Percentiles rank a stretch among this genome's conserved stretches.
phyloP scores from a whole-genome alignment of 148 eudicot genomes.

The Talinum fruticosum region DNA sequence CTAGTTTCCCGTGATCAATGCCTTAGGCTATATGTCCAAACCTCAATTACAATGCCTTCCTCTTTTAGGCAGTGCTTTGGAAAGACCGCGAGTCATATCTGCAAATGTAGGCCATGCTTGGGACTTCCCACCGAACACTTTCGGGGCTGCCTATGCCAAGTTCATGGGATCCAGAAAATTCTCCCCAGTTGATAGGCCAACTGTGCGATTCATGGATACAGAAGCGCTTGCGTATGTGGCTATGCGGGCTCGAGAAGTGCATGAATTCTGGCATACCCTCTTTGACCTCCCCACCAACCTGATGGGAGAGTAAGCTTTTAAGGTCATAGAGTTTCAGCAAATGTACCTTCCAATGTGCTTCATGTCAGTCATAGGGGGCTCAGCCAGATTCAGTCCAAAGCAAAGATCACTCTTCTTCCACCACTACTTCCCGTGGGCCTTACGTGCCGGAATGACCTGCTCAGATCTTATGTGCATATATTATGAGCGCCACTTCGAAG shows the following conservation, averaged over 20 bases:
- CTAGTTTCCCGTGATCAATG: background rate
- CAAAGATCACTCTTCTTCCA: constrained; percentile 72
- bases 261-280: constrained; percentile 96
- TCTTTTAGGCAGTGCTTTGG: constrained; percentile 65
- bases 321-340: constrained; percentile 94
- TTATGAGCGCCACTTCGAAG: constrained; percentile 81
- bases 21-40: background rate
- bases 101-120: constrained; percentile 74
- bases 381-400: constrained; percentile 68
- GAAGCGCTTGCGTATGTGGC: constrained; percentile 84
- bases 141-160: constrained; percentile 90
- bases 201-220: constrained; percentile 86
- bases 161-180: constrained; percentile 96
- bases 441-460: constrained; percentile 65
- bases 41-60: background rate
- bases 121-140: constrained; percentile 90
- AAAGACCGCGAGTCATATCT: constrained; percentile 84
- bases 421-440: constrained; percentile 93
- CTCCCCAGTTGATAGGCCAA: constrained; percentile 90
- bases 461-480: constrained; percentile 82
- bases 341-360: constrained; percentile 94
- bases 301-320: constrained; percentile 87
- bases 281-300: constrained; percentile 87
- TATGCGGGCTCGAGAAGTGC: constrained; percentile 91
- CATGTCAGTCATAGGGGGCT: constrained; percentile 84